Percentiles rank a stretch among this genome's conserved stretches.
phyloP scores from a whole-genome alignment of 2,329 filamentous ascomycete species.

The Talaromyces sp. region DNA sequence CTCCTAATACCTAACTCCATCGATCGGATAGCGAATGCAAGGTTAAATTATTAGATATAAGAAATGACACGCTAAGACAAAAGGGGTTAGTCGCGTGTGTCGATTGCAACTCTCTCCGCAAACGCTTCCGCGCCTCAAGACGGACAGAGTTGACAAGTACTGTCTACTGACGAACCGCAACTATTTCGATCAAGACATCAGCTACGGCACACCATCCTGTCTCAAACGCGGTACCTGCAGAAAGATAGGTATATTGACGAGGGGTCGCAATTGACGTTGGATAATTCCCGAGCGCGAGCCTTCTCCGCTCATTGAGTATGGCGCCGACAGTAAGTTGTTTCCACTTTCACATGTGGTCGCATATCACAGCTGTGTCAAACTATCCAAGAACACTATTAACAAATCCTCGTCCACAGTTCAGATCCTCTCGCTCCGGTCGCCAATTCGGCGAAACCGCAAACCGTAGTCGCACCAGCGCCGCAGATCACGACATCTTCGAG shows the following conservation, averaged over 20 bases:
- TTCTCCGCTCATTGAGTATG: constrained; percentile 14
- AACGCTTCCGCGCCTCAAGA: constrained; percentile 10
- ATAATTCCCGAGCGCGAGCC: neutral
- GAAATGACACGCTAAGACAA: constrained; percentile 4
- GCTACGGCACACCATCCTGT: no score
- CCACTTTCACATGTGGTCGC: neutral
- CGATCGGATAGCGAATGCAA: no score
- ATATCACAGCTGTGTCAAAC: neutral
- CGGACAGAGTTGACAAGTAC: neutral
- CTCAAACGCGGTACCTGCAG: neutral
- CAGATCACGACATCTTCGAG: constrained; percentile 64
- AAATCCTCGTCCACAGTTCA: constrained; percentile 42
- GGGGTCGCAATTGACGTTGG: neutral
- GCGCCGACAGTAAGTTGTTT: constrained; percentile 18
- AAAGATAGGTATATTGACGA: neutral
- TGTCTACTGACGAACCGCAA: neutral
- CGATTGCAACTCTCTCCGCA: constrained; percentile 7
- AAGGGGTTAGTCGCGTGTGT: constrained; percentile 14
- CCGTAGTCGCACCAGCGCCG: constrained; percentile 45
- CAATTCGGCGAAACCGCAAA: constrained; percentile 51
- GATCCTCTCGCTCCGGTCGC: constrained; percentile 55
- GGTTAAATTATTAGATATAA: neutral
- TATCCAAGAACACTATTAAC: neutral
- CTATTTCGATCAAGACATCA: neutral
- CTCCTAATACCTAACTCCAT: no score